Conservation (phyloP, 768 basidiomycete genomes). For the Pholiota molesta region DNA sequence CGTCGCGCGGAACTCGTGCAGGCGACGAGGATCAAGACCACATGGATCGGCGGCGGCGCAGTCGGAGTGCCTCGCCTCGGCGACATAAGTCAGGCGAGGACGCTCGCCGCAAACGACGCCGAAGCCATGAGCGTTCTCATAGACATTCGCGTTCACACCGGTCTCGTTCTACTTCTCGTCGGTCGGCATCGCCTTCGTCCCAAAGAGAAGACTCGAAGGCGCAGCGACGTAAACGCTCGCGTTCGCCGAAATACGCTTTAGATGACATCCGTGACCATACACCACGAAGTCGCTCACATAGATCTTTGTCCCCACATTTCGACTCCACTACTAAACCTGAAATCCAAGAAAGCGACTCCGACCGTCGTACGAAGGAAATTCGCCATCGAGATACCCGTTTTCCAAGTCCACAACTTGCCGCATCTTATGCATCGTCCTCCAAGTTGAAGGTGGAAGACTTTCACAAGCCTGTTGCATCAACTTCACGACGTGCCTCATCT, state of each 20-base stretch:
- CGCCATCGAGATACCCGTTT: not conserved
- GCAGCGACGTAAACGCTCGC: slow-evolving; percentile 29
- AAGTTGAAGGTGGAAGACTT: slow-evolving; percentile 3
- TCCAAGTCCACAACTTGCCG: slow-evolving; percentile 5
- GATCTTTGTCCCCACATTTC: not conserved
- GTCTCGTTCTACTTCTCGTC: slow-evolving; percentile 8
- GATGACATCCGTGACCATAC: slow-evolving; percentile 36
- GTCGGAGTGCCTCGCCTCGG: slow-evolving; percentile 24
- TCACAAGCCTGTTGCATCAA: not conserved
- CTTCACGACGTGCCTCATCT: slow-evolving; percentile 13
- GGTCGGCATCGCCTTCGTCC: slow-evolving; percentile 24
- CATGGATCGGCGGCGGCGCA: slow-evolving; percentile 27
- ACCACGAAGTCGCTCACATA: slow-evolving; percentile 23
- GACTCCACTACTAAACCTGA: not conserved
- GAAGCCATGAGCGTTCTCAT: slow-evolving; percentile 20
- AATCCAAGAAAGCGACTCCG: slow-evolving; percentile 4
- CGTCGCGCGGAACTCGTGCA: slow-evolving; percentile 17
- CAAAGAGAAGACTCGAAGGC: slow-evolving; percentile 22
- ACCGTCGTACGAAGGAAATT: slow-evolving; percentile 9
- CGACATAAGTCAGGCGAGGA: slow-evolving; percentile 15
- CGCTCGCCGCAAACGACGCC: slow-evolving; percentile 23
- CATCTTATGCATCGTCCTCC: not conserved
- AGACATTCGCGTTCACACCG: slow-evolving; percentile 21
- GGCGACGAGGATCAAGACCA: slow-evolving; percentile 22
- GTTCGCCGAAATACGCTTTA: slow-evolving; percentile 33